Percentiles rank a stretch among this genome's conserved stretches.
These are phyloP conservation scores for Penicillium aurantiogriseum DNA, from an alignment of 2,329 filamentous ascomycete species.

Conservation along the genomic window DNA sequence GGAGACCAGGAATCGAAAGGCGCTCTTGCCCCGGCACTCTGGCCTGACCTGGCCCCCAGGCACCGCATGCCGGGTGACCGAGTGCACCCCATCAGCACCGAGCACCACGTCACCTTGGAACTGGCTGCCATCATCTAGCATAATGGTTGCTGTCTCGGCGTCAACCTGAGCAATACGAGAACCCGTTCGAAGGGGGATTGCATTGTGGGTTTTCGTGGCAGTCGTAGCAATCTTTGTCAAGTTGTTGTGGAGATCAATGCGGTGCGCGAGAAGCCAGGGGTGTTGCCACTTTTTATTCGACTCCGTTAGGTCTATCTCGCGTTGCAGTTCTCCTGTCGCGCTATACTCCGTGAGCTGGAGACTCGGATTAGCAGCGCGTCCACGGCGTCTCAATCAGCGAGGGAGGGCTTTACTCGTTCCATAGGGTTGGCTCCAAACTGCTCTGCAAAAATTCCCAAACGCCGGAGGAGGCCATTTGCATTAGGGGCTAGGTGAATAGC, in stretches of 20 bases:
- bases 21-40: conserved; percentile 54
- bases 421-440: not conserved
- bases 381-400: not conserved
- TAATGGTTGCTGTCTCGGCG: conserved; percentile 41
- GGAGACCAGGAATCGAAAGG: conserved; percentile 57
- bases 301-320: not conserved
- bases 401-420: not conserved
- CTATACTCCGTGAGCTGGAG: not conserved
- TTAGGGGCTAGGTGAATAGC: not conserved
- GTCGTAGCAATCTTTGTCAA: conserved; percentile 51
- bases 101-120: conserved; percentile 52
- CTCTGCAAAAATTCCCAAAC: not conserved
- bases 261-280: conserved; percentile 55
- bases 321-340: not conserved
- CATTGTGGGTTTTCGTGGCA: conserved; percentile 35
- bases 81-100: conserved; percentile 56
- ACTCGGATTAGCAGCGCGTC: not conserved
- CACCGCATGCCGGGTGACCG: conserved; percentile 29
- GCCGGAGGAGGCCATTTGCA: not conserved
- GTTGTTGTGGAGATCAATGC: conserved; percentile 53
- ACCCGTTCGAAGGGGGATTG: conserved; percentile 44
- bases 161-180: conserved; percentile 49
- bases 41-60: conserved; percentile 32
- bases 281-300: conserved; percentile 11
- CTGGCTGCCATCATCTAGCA: conserved; percentile 46